Evolutionary conservation across 352 stramenopile species (phyloP), one percentile per base, ranked within the genome.

Genomic region (Peronospora destructor): DNA sequence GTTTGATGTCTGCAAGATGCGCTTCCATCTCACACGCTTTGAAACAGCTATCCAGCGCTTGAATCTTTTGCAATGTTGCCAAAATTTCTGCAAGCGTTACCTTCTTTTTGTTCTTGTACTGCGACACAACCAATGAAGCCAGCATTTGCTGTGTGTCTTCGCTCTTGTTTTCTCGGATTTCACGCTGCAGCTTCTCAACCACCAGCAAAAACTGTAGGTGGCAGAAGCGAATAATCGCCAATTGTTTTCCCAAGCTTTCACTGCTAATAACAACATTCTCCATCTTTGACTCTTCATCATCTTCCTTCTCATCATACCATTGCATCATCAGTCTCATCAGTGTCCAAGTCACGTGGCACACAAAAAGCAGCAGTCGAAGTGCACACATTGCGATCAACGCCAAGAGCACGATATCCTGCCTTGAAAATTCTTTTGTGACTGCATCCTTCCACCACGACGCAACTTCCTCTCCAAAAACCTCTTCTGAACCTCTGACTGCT

Each of bases 371-470:
- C 19, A 83, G 16, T 34, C 65, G 53, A 29, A 61, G 32, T 36
- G 51, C 35, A 30, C 59, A 76, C 8, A 83, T 28, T 1, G 65
- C 50, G 10, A 74, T 57, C 13, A 83, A 30, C 36, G 56, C 64
- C 34, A 79, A 49, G 36, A 79, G 38, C 45, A 79, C 23, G 11
- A 74, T 47, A 39, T 83, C 68, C 35, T 76, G 66, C n/a, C 61
- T 53, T n/a, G 65, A 67, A 8, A 82, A 63, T 10, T 71, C 50
- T 1, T 76, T 58, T 0, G 56, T 55, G 3, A 71, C 50, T 16
- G 49, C 50, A 29, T 76, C 62, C 16, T 62, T 64, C 61, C 66
- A 75, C 64, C 64, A 67, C 12, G 61, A 62, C 37, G 56, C 53
- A 21, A 17, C n/a, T 43, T 68, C 40, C 21, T 52, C 25, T 14